These are phyloP conservation scores for Coffea eugenioides DNA, from an alignment of 257 asterid species.

Conservation along the genomic window DNA sequence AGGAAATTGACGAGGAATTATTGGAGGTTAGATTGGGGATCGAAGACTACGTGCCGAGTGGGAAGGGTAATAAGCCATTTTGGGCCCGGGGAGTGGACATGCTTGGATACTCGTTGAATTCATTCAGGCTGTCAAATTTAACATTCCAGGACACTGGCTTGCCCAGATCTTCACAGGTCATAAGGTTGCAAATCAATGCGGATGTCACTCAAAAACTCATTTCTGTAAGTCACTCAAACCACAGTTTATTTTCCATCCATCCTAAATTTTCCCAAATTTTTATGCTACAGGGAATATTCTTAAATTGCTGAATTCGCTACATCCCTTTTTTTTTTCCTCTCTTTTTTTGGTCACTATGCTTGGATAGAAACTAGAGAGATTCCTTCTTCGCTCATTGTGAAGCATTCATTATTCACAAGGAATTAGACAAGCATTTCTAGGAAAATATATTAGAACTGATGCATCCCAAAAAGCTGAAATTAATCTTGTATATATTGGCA, in stretches of 20 bases:
- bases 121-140: conserved; percentile 59
- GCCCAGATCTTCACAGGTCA: conserved; percentile 57
- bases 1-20: conserved; percentile 22
- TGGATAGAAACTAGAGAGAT: no score
- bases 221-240: conserved; percentile 42
- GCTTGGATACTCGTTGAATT: conserved; percentile 78
- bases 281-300: no score
- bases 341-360: no score
- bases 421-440: no score
- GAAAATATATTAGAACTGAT: no score
- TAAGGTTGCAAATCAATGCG: conserved; percentile 51
- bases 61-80: conserved; percentile 61
- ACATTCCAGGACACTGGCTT: conserved; percentile 46
- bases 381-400: no score
- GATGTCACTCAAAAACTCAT: conserved; percentile 54
- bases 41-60: conserved; percentile 70
- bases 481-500: no score
- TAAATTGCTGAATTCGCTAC: no score
- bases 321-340: no score
- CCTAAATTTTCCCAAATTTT: not conserved
- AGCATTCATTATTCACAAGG: no score
- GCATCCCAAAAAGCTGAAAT: no score
- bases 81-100: conserved; percentile 93
- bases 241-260: not conserved
- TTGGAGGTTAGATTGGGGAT: conserved; percentile 48